phyloP scores from a whole-genome alignment of 805 yeast genomes.

The Metschnikowia baotianmanensis region DNA sequence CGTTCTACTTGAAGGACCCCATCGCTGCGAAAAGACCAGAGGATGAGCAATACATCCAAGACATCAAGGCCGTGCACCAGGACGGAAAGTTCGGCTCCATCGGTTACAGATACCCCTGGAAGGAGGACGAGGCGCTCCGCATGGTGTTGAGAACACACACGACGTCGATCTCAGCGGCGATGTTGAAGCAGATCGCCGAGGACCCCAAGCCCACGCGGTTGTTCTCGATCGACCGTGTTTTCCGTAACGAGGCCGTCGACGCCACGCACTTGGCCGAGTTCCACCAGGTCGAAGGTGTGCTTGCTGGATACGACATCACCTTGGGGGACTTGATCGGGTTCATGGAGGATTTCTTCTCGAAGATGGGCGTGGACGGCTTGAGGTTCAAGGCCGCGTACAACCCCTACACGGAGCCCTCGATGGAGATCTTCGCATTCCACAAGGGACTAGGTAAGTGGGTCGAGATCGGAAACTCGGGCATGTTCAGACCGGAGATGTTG shows the following conservation, averaged over 20 bases:
- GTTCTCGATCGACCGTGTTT: slow-evolving; percentile 95
- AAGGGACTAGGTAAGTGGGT: slow-evolving; percentile 95
- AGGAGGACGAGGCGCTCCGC: slow-evolving; percentile 81
- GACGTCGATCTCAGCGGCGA: slow-evolving; percentile 86
- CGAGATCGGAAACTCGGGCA: slow-evolving; percentile 98
- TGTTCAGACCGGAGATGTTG: slow-evolving; percentile 99
- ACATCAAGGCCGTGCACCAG: slow-evolving; percentile 82
- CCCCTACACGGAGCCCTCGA: slow-evolving; percentile 98
- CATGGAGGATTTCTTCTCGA: slow-evolving; percentile 94
- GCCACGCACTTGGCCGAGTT: slow-evolving; percentile 99
- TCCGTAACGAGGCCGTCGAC: slow-evolving; percentile 99
- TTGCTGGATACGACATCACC: slow-evolving; percentile 93
- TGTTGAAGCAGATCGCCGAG: slow-evolving; percentile 83
- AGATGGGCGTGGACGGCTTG: slow-evolving; percentile 94
- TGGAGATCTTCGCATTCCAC: slow-evolving; percentile 97
- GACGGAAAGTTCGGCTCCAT: slow-evolving; percentile 89
- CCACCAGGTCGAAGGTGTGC: slow-evolving; percentile 99
- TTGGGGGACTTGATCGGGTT: slow-evolving; percentile 96
- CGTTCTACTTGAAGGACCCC: slow-evolving; percentile 96
- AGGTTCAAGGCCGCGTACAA: slow-evolving; percentile 99
- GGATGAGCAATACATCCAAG: slow-evolving; percentile 74
- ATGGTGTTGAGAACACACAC: slow-evolving; percentile 97
- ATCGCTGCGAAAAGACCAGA: slow-evolving; percentile 74
- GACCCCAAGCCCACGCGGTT: slow-evolving; percentile 88
- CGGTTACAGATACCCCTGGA: slow-evolving; percentile 99